These are phyloP conservation scores for Chrysochromulina tobinii DNA, from an alignment of 78 protist genomes.

Conservation along the genomic window DNA sequence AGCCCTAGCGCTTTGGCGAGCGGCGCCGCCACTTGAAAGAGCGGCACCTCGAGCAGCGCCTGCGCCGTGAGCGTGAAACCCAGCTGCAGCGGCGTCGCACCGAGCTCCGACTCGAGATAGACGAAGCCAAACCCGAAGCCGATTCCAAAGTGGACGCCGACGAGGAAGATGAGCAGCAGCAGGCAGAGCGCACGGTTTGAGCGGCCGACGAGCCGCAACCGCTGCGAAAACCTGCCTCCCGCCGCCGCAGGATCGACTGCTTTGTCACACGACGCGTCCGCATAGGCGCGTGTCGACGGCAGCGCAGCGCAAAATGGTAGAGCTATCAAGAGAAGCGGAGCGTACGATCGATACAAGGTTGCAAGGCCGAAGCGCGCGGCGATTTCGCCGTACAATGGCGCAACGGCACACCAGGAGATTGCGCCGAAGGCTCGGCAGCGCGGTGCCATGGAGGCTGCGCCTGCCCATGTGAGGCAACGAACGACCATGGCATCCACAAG, in stretches of 20 bases:
- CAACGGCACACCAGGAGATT: background rate
- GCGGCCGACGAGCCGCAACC: too few species aligned
- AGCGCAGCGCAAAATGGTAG: background rate
- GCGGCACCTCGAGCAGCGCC: background rate
- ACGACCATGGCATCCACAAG: background rate
- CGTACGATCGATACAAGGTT: background rate
- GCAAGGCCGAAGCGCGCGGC: background rate
- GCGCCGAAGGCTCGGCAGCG: background rate
- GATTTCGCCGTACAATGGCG: background rate
- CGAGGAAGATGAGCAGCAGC: background rate
- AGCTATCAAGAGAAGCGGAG: background rate
- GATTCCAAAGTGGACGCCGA: background rate
- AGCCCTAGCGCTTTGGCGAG: background rate
- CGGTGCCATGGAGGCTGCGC: background rate
- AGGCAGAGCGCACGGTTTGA: too few species aligned
- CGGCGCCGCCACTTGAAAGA: background rate
- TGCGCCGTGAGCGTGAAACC: background rate
- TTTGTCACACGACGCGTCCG: background rate
- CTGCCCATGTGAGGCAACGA: background rate
- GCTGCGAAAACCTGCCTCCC: too few species aligned
- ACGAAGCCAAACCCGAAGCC: background rate
- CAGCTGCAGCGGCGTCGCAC: background rate
- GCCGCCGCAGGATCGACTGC: too few species aligned
- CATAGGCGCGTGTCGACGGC: background rate
- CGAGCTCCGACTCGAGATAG: background rate